These are phyloP conservation scores for Barbarea vulgaris DNA, from an alignment of 345 rosid species.

Conservation along the genomic window DNA sequence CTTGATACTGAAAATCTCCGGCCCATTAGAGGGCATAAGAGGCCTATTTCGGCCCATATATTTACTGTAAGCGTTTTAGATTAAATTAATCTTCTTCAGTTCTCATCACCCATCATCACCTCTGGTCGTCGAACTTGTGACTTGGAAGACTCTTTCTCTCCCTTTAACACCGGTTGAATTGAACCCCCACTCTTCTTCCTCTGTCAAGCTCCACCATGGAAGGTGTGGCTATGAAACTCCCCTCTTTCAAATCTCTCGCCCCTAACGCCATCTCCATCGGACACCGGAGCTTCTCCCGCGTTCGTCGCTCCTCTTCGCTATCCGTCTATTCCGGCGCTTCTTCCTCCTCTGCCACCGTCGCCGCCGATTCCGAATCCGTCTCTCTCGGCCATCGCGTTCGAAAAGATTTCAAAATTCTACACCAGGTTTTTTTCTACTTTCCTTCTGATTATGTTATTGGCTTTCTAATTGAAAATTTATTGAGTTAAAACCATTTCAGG, in stretches of 20 bases:
- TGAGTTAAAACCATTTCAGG: slow-evolving; percentile 43
- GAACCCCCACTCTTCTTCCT: neutral
- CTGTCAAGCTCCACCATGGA: slow-evolving; percentile 46
- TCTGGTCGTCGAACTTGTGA: neutral
- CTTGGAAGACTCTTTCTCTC: neutral
- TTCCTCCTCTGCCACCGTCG: slow-evolving; percentile 37
- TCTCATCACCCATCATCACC: neutral
- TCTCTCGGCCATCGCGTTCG: slow-evolving; percentile 82
- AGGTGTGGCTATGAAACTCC: slow-evolving; percentile 58
- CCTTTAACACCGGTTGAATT: neutral
- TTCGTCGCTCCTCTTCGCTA: slow-evolving; percentile 36
- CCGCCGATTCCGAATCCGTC: slow-evolving; percentile 43
- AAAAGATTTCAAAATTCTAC: slow-evolving; percentile 84
- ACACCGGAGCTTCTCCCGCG: slow-evolving; percentile 22
- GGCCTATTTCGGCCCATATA: neutral
- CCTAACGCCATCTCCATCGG: slow-evolving; percentile 38
- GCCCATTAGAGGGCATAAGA: neutral
- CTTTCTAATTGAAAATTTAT: neutral
- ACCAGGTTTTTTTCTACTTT: slow-evolving; percentile 51
- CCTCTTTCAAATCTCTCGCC: slow-evolving; percentile 49
- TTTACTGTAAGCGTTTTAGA: neutral
- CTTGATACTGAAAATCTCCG: neutral
- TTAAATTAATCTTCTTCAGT: neutral
- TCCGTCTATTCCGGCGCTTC: slow-evolving; percentile 40
- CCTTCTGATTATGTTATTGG: neutral